A percentile compares a stretch with the other conserved stretches of the same genome.
Conservation (phyloP, 2,329 filamentous ascomycete species). For the Aspergillus oerlinghausenensis region DNA sequence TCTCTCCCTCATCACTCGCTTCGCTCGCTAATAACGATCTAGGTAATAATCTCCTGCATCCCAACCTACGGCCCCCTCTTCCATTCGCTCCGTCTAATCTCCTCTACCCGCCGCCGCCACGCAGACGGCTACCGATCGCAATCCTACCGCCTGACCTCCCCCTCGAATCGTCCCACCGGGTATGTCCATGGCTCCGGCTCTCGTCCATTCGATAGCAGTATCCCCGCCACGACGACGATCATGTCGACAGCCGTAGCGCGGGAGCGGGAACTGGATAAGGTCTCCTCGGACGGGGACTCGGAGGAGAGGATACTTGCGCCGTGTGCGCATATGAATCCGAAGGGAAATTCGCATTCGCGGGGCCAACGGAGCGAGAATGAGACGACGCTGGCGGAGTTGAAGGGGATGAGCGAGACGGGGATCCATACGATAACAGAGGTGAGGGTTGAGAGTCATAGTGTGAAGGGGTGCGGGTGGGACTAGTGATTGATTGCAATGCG, state of each 20-base stretch:
- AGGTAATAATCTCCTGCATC: slow-evolving; percentile 39
- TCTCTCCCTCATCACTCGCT: no score
- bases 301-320: slow-evolving; percentile 6
- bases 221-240: slow-evolving; percentile 3
- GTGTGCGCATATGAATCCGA: neutral
- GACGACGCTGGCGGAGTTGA: neutral
- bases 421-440: slow-evolving; percentile 14
- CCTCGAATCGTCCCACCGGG: no score
- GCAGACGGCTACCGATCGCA: neutral
- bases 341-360: neutral
- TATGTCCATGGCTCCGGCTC: neutral
- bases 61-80: slow-evolving; percentile 44
- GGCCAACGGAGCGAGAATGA: neutral
- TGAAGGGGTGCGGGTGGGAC: neutral
- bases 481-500: neutral
- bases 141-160: neutral
- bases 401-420: neutral
- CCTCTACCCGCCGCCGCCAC: slow-evolving; percentile 9
- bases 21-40: neutral
- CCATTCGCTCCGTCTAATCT: slow-evolving; percentile 16
- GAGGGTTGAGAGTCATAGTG: slow-evolving; percentile 10
- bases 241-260: neutral
- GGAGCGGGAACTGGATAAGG: neutral
- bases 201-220: neutral
- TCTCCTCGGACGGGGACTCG: neutral